phyloP scores from a whole-genome alignment of 2,329 filamentous ascomycete genomes.

The Diaporthe amygdali region DNA sequence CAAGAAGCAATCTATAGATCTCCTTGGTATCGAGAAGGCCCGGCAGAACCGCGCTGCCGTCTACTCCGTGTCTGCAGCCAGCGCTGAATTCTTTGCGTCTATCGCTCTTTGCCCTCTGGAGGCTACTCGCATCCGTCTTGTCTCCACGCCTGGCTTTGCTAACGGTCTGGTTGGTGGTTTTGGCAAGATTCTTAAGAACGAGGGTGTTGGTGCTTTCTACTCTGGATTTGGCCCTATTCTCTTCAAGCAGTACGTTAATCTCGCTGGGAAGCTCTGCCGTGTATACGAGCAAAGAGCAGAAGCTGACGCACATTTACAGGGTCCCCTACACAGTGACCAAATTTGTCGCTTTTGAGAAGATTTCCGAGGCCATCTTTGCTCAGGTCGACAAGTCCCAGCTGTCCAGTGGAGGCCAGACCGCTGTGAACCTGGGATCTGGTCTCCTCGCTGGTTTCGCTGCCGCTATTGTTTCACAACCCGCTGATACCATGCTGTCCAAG shows the following conservation, averaged over 20 bases:
- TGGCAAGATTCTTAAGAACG: constrained; percentile 80
- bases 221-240: constrained; percentile 87
- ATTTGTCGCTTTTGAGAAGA: constrained; percentile 33
- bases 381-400: constrained; percentile 33
- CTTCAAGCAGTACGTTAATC: constrained; percentile 74
- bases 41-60: constrained; percentile 80
- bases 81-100: constrained; percentile 74
- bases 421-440: constrained; percentile 75
- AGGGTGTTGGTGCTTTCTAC: constrained; percentile 88
- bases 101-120: constrained; percentile 90
- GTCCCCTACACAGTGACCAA: constrained; percentile 32
- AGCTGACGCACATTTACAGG: constrained; percentile 21
- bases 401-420: constrained; percentile 43
- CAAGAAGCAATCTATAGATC: constrained; percentile 89
- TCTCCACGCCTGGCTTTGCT: constrained; percentile 86
- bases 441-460: constrained; percentile 76
- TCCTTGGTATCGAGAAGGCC: constrained; percentile 77
- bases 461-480: constrained; percentile 74
- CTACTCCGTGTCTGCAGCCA: constrained; percentile 74
- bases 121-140: constrained; percentile 91
- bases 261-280: background rate
- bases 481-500: constrained; percentile 78
- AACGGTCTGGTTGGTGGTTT: constrained; percentile 80
- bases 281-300: background rate
- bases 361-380: constrained; percentile 26